phyloP scores from a whole-genome alignment of 2,329 filamentous ascomycete species.

The Fusarium sacchari region DNA sequence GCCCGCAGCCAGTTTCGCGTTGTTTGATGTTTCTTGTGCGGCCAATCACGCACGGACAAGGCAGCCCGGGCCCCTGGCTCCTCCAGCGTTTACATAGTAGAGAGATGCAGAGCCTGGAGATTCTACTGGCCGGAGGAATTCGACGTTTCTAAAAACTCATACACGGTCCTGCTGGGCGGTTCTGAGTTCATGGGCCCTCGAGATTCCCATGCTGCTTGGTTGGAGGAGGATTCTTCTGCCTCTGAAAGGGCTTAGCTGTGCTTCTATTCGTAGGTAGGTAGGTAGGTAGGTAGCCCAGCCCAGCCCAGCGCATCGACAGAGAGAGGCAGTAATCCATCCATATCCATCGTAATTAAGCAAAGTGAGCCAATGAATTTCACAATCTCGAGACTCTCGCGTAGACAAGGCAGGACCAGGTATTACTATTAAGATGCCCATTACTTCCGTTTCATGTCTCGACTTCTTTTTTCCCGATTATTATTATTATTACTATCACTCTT shows the following conservation, averaged over 20 bases:
- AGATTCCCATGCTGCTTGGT: constrained; percentile 14
- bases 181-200: background rate
- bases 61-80: constrained; percentile 2
- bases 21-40: constrained; percentile 18
- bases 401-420: background rate
- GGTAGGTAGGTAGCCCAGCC: too few species aligned
- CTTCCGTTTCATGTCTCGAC: constrained; percentile 31
- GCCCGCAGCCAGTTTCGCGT: constrained; percentile 19
- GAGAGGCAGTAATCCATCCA: background rate
- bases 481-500: constrained; percentile 9
- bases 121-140: constrained; percentile 2
- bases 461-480: background rate
- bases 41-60: constrained; percentile 13
- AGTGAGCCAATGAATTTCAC: constrained; percentile 23
- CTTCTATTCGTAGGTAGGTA: constrained; percentile 36
- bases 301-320: background rate
- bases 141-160: constrained; percentile 22
- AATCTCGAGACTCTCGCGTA: constrained; percentile 7
- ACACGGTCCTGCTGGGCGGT: constrained; percentile 1
- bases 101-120: constrained; percentile 10
- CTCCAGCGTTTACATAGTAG: constrained; percentile 23
- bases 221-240: constrained; percentile 13
- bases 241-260: constrained; percentile 10
- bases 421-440: constrained; percentile 24
- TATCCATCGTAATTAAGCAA: background rate